phyloP scores from a whole-genome alignment of 1,284 basidiomycete genomes.

The Xerocomus amazonicus region DNA sequence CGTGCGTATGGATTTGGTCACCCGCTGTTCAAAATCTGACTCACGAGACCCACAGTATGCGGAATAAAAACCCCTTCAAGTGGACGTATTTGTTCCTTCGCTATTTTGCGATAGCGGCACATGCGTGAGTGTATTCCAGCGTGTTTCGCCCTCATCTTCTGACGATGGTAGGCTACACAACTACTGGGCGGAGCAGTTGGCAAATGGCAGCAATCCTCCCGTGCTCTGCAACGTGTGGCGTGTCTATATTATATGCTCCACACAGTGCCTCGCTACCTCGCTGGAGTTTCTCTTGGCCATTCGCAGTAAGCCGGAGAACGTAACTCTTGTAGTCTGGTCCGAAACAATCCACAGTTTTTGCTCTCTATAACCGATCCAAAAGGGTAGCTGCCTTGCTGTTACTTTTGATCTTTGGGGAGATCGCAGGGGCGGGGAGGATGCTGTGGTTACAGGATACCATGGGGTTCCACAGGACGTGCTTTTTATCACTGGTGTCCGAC shows the following conservation, averaged over 20 bases:
- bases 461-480: constrained; percentile 7
- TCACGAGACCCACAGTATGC: constrained; percentile 16
- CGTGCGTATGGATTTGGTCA: constrained; percentile 6
- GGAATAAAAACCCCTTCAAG: constrained; percentile 14
- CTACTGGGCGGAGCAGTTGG: constrained; percentile 5
- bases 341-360: constrained; percentile 12
- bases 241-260: constrained; percentile 2
- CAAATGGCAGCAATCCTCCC: constrained; percentile 14
- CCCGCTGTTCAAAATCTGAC: not conserved
- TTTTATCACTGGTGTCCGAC: constrained; percentile 2
- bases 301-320: constrained; percentile 14
- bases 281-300: constrained; percentile 20
- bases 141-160: not conserved
- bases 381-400: constrained; percentile 9
- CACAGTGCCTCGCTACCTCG: constrained; percentile 10
- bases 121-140: constrained; percentile 11
- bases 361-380: constrained; percentile 22
- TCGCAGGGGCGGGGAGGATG: constrained; percentile 1
- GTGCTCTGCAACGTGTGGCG: constrained; percentile 17
- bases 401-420: constrained; percentile 14
- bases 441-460: not conserved
- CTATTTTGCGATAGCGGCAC: constrained; percentile 14
- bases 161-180: constrained; percentile 15
- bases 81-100: constrained; percentile 25
- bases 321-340: not conserved